Evolutionary conservation across 2,329 filamentous ascomycete genomes (phyloP), one percentile per base, ranked within the genome.

Genomic region (Phoma herbarum): DNA sequence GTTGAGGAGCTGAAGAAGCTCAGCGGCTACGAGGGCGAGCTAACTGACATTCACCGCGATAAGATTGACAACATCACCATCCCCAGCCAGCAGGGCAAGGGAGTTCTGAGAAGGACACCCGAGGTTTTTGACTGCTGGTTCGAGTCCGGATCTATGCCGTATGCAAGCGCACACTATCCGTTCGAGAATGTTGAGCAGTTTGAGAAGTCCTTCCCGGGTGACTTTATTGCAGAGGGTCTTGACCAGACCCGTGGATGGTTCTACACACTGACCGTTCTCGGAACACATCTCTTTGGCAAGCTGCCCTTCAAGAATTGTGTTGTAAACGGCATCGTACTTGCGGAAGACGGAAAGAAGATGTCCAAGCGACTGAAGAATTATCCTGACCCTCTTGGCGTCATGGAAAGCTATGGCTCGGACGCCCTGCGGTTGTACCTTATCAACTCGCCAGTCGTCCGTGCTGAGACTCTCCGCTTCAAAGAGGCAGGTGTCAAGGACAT

Each of bases 91-190:
- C 85, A 89, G 79, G 93, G 93, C 67, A 96, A 94, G 73, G 93
- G 93, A 20, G 83, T 85, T n/a, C 81, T 97, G 62, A 88, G 85
- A 69, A 88, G 93, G 66, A 85, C 95, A 10, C 89, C 92, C 50
- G 93, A 97, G 75, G 92, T 97, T 4, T 97, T 97, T 69, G 93
- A 97, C 79, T 97, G 93, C 75, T 97, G 93, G 93, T 96, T 97
- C 63, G 93, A 97, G 78, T 97, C 93, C 42, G 93, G 93, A 60
- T 93, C 90, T 74, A 97, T 97, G 93, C 93, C 93, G 2, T 97
- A 96, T 74, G 91, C 92, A 41, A 93, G 90, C 65, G 87, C 90
- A 62, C 93, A 97, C 76, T 97, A 96, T 74, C 93, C 93, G 7
- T 97, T 97, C 73, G 90, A 94, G 78, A 95, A 95, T 72, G 86